Conservation (phyloP, 768 basidiomycete species). For the Pholiota conissans region DNA sequence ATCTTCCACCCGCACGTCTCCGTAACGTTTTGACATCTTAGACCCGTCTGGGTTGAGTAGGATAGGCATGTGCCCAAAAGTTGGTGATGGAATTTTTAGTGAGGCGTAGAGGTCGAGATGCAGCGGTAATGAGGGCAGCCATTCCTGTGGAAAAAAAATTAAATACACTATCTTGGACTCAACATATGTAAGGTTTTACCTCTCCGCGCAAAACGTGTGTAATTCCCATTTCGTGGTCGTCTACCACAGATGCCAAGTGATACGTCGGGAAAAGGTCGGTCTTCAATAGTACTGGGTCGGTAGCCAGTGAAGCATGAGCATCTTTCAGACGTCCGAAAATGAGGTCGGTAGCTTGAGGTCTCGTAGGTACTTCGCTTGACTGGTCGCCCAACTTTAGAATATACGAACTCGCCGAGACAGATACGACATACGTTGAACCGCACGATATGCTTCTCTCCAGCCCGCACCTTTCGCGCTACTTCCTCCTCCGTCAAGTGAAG, state of each 20-base stretch:
- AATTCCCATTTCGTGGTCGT: conserved; percentile 95
- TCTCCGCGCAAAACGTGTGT: conserved; percentile 84
- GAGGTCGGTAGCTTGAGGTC: conserved; percentile 58
- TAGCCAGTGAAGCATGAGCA: conserved; percentile 66
- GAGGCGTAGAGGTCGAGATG: conserved; percentile 89
- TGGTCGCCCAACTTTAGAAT: not conserved
- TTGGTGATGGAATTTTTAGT: conserved; percentile 67
- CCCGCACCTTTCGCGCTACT: conserved; percentile 65
- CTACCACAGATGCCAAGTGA: conserved; percentile 93
- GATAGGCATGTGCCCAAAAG: conserved; percentile 90
- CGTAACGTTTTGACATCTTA: conserved; percentile 94
- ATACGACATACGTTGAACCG: conserved; percentile 73
- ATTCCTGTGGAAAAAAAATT: conserved; percentile 61
- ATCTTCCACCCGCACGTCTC: conserved; percentile 83
- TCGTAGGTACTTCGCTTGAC: conserved; percentile 51
- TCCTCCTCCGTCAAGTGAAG: conserved; percentile 87
- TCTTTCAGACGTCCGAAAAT: conserved; percentile 77
- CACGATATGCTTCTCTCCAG: conserved; percentile 80
- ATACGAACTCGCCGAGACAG: not conserved
- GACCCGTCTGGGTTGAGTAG: conserved; percentile 87
- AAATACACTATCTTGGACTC: not conserved
- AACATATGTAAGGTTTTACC: not conserved
- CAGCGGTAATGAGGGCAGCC: conserved; percentile 90
- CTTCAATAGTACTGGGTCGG: conserved; percentile 88
- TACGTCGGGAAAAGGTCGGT: conserved; percentile 94